Percentiles rank a stretch among this genome's conserved stretches.
Conservation (phyloP, 257 asterid genomes). For the Gardenia jasminoides region DNA sequence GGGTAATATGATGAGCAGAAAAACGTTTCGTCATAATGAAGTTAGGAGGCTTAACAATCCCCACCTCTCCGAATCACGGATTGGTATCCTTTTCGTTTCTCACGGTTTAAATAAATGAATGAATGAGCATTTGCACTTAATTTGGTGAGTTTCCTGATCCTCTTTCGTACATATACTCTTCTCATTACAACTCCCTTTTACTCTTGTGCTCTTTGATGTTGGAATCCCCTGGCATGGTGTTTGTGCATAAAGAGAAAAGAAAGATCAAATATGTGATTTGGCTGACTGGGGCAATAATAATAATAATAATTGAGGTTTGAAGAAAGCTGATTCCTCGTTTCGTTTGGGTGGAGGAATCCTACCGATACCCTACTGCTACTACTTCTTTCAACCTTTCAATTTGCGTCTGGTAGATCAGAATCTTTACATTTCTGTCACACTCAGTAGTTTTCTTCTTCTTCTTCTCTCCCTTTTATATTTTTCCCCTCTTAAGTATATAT, state of each 20-base stretch:
- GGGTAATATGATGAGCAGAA: no score
- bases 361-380: not conserved
- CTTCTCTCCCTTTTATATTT: no score
- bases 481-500: no score
- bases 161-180: not conserved
- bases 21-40: no score
- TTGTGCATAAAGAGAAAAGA: not conserved
- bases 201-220: not conserved
- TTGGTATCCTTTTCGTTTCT: no score
- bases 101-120: not conserved
- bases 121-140: not conserved
- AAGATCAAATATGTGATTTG: not conserved
- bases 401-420: not conserved
- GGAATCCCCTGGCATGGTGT: conserved; percentile 4
- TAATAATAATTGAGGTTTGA: not conserved
- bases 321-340: not conserved
- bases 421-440: not conserved
- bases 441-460: not conserved
- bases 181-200: conserved; percentile 8
- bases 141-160: not conserved
- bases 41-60: no score
- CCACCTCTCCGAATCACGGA: no score
- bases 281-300: not conserved
- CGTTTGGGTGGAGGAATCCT: conserved; percentile 9
- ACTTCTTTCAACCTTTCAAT: not conserved